These are phyloP conservation scores for Neurospora sublineolata DNA, from an alignment of 495 filamentous ascomycete genomes.

Conservation along the genomic window DNA sequence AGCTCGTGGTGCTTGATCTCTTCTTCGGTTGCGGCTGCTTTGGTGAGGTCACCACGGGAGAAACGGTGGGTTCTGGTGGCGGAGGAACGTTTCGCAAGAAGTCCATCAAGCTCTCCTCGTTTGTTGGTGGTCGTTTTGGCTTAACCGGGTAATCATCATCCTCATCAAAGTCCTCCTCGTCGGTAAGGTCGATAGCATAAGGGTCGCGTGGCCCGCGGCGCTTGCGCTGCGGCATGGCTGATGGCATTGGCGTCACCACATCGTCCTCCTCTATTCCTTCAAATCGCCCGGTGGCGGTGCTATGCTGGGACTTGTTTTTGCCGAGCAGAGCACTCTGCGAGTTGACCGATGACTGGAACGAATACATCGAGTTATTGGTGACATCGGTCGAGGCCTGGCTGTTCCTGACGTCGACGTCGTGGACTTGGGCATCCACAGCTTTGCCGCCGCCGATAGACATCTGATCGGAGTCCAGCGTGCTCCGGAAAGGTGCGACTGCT, in stretches of 20 bases:
- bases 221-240: slow-evolving; percentile 47
- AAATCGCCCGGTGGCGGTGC: slow-evolving; percentile 4
- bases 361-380: slow-evolving; percentile 23
- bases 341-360: slow-evolving; percentile 37
- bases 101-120: slow-evolving; percentile 72
- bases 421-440: slow-evolving; percentile 38
- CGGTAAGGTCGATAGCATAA: slow-evolving; percentile 79
- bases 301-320: slow-evolving; percentile 14
- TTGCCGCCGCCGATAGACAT: slow-evolving; percentile 39
- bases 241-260: slow-evolving; percentile 18
- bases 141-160: slow-evolving; percentile 20
- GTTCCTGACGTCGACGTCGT: slow-evolving; percentile 28
- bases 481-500: slow-evolving; percentile 74
- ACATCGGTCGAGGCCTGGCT: slow-evolving; percentile 35
- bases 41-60: slow-evolving; percentile 22
- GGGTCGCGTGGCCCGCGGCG: slow-evolving; percentile 74
- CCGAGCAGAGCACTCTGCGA: slow-evolving; percentile 40
- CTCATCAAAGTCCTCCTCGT: slow-evolving; percentile 60
- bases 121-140: slow-evolving; percentile 24
- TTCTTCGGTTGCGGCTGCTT: slow-evolving; percentile 39
- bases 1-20: slow-evolving; percentile 45
- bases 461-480: slow-evolving; percentile 76
- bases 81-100: slow-evolving; percentile 80
- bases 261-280: slow-evolving; percentile 30
- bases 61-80: slow-evolving; percentile 42